phyloP scores from a whole-genome alignment of 2,329 filamentous ascomycete genomes.

The Penicillium sp. region DNA sequence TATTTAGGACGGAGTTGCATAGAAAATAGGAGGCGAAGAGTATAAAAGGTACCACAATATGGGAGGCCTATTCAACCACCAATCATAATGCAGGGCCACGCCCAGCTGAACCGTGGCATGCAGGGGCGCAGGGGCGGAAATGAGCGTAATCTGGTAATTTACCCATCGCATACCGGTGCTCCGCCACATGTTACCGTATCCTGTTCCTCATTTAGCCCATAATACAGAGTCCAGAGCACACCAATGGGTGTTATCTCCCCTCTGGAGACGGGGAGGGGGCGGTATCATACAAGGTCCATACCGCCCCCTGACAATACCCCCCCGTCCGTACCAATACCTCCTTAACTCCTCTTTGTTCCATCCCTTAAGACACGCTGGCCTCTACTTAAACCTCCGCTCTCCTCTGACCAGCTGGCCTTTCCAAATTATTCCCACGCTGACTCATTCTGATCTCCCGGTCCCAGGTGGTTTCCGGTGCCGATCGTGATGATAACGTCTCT shows the following conservation, averaged over 20 bases:
- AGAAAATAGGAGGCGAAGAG: background rate
- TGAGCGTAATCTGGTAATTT: conserved; percentile 7
- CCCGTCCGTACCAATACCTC: background rate
- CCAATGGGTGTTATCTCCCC: too few relatives aligned
- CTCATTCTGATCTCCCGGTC: conserved; percentile 21
- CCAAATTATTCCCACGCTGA: conserved; percentile 15
- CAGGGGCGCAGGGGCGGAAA: conserved; percentile 15
- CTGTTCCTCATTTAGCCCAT: too few relatives aligned
- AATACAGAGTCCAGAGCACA: too few relatives aligned
- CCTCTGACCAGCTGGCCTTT: conserved; percentile 40
- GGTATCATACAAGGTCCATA: background rate
- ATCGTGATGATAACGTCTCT: conserved; percentile 42
- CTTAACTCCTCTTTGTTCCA: background rate
- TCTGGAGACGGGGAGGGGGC: background rate
- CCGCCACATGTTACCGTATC: background rate
- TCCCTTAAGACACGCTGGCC: conserved; percentile 41
- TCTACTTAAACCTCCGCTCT: conserved; percentile 38
- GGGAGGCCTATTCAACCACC: background rate
- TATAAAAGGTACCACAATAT: background rate
- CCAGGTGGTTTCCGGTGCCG: conserved; percentile 23
- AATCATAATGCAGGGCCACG: background rate
- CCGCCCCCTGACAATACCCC: conserved; percentile 5
- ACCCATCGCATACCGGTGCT: conserved; percentile 5
- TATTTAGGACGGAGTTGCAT: background rate
- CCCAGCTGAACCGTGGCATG: conserved; percentile 10